Evolutionary conservation across 768 basidiomycete genomes (phyloP).

Genomic region (Sistotremastrum niveocremeum): DNA sequence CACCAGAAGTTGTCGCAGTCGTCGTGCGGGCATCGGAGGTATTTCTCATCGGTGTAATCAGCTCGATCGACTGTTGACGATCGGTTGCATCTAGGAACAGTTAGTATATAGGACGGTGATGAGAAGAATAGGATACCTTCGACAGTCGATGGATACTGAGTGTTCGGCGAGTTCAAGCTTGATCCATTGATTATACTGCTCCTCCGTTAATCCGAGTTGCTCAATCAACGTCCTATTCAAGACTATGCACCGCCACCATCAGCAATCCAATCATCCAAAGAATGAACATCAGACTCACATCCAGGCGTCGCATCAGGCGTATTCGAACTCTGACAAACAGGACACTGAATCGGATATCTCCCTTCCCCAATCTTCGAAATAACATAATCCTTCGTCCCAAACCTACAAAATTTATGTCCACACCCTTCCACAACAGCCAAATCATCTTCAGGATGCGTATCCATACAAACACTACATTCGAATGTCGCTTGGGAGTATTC

Average conservation of each 20-base stretch:
- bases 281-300: constrained; percentile 14
- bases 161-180: constrained; percentile 34
- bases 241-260: constrained; percentile 14
- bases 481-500: constrained; percentile 15
- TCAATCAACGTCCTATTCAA: constrained; percentile 28
- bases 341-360: constrained; percentile 49
- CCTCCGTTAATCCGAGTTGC: constrained; percentile 30
- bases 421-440: constrained; percentile 32
- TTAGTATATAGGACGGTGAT: not conserved
- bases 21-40: constrained; percentile 35
- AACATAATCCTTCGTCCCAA: constrained; percentile 33
- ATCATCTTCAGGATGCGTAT: constrained; percentile 28
- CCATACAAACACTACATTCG: constrained; percentile 44
- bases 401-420: constrained; percentile 38
- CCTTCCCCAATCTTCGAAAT: constrained; percentile 35
- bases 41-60: constrained; percentile 26
- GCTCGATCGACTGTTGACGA: constrained; percentile 36
- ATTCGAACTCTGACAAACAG: constrained; percentile 30
- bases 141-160: constrained; percentile 34
- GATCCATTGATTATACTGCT: constrained; percentile 26
- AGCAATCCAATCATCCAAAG: not conserved
- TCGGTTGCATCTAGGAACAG: constrained; percentile 29
- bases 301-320: constrained; percentile 13
- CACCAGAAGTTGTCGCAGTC: constrained; percentile 45
- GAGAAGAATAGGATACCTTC: constrained; percentile 20